These are phyloP conservation scores for Candida insectalens DNA, from an alignment of 805 yeast genomes.

Conservation along the genomic window DNA sequence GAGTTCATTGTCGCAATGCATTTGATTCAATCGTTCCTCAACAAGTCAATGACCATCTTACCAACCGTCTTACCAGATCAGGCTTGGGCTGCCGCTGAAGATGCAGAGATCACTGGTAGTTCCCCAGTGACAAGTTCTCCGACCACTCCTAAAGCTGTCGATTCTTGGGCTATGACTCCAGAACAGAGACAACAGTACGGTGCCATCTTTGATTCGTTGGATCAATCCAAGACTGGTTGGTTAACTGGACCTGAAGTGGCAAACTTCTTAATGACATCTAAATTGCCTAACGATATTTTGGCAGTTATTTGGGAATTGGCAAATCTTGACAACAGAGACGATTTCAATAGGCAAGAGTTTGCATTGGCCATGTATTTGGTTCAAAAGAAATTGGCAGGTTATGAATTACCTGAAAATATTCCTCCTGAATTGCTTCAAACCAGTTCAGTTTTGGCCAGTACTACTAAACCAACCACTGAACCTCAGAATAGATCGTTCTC, in stretches of 20 bases:
- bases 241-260: slow-evolving; percentile 79
- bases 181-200: slow-evolving; percentile 73
- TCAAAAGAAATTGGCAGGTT: slow-evolving; percentile 72
- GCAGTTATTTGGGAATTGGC: slow-evolving; percentile 94
- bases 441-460: slow-evolving; percentile 9
- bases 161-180: slow-evolving; percentile 54
- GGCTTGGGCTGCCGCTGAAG: slow-evolving; percentile 23
- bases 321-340: slow-evolving; percentile 79
- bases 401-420: slow-evolving; percentile 63
- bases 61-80: slow-evolving; percentile 24
- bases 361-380: slow-evolving; percentile 91
- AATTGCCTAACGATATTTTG: slow-evolving; percentile 70
- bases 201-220: slow-evolving; percentile 68
- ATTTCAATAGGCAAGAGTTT: slow-evolving; percentile 73
- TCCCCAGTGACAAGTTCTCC: slow-evolving; percentile 8
- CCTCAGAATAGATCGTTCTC: slow-evolving; percentile 6
- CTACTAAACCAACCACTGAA: slow-evolving; percentile 6
- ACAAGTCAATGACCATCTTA: slow-evolving; percentile 43
- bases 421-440: slow-evolving; percentile 47
- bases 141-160: slow-evolving; percentile 6
- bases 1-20: slow-evolving; percentile 94
- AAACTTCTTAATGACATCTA: slow-evolving; percentile 79
- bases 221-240: slow-evolving; percentile 49
- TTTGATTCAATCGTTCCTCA: slow-evolving; percentile 72
- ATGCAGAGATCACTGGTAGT: slow-evolving; percentile 5